Evolutionary conservation across 768 basidiomycete genomes (phyloP), one percentile per base, ranked within the genome.

Genomic region (Termitomyces sp.): DNA sequence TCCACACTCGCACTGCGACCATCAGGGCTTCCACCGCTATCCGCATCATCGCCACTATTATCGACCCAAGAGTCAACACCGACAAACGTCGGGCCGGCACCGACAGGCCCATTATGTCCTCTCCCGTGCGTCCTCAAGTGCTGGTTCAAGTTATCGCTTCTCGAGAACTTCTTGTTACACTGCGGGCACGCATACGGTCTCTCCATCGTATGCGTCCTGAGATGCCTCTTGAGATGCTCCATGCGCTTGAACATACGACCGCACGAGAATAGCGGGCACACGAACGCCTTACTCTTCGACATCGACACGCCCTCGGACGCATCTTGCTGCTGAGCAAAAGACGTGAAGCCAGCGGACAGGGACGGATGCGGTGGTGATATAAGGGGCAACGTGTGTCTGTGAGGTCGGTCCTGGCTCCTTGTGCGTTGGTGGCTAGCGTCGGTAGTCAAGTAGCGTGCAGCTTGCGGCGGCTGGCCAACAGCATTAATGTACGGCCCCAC

Each of bases 201-300:
- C 70, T 95, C 93, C 82, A 91, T 82, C 28, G 92, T 94, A 68
- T 96, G 94, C 9, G 92, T 93, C 58, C 92, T 81, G 32, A 94
- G 72, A 70, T 96, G 94, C 45, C 93, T 75, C 72, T 91, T 90
- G 63, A 95, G 80, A 68, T 96, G 93, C 67, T 96, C 94, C 82
- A 89, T 87, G 12, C 94, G 84, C 78, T 93, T 94, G 83, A 95
- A 96, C 63, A 88, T 74, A 61, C 89, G 77, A 3, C 89, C 85
- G 66, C 94, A 97, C 14, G 90, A 89, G 69, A 83, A 86, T 2
- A 93, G 78, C 20, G 92, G 92, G 71, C 94, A 96, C 50, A 86
- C 81, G 66, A 86, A 94, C 4, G 84, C 85, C 67, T 86, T 87
- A 33, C 78, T 77, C 64, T 78, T 80, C 35, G 76, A 70, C 40